phyloP scores from a whole-genome alignment of 164 flowering plant genomes.

The Vitis riparia region DNA sequence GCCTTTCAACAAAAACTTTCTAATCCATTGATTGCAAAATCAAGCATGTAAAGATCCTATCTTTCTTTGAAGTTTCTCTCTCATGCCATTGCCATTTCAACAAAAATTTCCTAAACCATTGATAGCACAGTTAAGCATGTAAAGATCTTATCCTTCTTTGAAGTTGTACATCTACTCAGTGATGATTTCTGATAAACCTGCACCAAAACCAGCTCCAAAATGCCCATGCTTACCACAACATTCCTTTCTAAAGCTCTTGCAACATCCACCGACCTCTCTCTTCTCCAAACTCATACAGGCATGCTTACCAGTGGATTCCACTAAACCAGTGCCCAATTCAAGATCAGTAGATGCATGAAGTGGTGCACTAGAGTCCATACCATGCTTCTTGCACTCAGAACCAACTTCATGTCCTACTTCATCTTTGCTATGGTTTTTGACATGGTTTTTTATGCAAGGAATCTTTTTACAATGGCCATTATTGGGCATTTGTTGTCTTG shows the following conservation, averaged over 20 bases:
- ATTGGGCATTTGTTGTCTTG: background rate
- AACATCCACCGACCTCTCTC: constrained; percentile 50
- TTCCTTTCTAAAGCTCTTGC: constrained; percentile 56
- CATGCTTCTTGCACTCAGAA: constrained; percentile 8
- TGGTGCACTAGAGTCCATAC: background rate
- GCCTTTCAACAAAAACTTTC: no score
- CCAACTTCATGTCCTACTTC: background rate
- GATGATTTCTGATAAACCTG: constrained; percentile 49
- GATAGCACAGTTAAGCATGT: no score
- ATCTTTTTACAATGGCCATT: background rate
- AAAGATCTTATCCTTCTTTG: background rate
- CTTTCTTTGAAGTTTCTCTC: no score
- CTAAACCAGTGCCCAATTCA: background rate
- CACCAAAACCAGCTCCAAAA: constrained; percentile 29
- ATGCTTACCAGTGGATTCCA: background rate
- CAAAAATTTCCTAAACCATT: no score
- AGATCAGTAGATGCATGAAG: background rate
- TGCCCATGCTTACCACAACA: constrained; percentile 40
- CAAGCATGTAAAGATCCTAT: no score
- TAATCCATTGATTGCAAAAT: no score
- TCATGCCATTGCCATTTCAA: no score
- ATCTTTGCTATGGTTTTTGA: background rate
- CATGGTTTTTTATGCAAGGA: constrained; percentile 3
- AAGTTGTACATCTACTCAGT: constrained; percentile 33
- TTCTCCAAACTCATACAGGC: constrained; percentile 31